Evolutionary conservation across 129 eudicot species (phyloP).

Genomic region (Solidago caesia): DNA sequence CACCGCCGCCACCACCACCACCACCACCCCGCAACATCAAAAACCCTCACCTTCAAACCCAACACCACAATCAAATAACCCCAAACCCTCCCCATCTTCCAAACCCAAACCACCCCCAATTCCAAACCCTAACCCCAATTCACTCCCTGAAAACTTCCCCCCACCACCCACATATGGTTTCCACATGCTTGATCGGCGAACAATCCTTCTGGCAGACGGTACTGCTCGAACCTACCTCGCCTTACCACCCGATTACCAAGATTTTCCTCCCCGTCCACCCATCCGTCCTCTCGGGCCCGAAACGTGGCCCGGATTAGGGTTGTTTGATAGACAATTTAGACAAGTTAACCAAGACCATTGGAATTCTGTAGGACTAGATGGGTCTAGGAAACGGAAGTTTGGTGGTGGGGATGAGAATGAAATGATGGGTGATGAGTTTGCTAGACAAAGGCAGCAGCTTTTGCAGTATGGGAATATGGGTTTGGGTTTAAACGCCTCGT

Average conservation of each 20-base stretch:
- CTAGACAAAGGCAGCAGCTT: constrained; percentile 77
- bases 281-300: constrained; percentile 35
- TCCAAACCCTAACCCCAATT: constrained; percentile 35
- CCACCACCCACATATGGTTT: constrained; percentile 81
- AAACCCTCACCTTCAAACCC: constrained; percentile 25
- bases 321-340: constrained; percentile 41
- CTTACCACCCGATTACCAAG: constrained; percentile 80
- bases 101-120: constrained; percentile 46
- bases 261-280: constrained; percentile 45
- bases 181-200: constrained; percentile 95
- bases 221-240: constrained; percentile 85
- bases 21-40: constrained; percentile 43
- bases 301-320: constrained; percentile 33
- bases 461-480: constrained; percentile 71
- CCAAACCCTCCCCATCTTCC: constrained; percentile 35
- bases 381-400: constrained; percentile 61
- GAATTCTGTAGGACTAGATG: constrained; percentile 38
- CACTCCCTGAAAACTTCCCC: constrained; percentile 38
- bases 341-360: constrained; percentile 43
- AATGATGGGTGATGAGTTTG: constrained; percentile 55
- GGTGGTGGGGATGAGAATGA: constrained; percentile 52
- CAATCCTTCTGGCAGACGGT: constrained; percentile 71
- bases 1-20: constrained; percentile 67
- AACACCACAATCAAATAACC: not conserved
- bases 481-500: constrained; percentile 5